Percentiles rank a stretch among this genome's conserved stretches.
These are phyloP conservation scores for Ettlia oleoabundans DNA, from an alignment of 139 green algal species.

Conservation along the genomic window DNA sequence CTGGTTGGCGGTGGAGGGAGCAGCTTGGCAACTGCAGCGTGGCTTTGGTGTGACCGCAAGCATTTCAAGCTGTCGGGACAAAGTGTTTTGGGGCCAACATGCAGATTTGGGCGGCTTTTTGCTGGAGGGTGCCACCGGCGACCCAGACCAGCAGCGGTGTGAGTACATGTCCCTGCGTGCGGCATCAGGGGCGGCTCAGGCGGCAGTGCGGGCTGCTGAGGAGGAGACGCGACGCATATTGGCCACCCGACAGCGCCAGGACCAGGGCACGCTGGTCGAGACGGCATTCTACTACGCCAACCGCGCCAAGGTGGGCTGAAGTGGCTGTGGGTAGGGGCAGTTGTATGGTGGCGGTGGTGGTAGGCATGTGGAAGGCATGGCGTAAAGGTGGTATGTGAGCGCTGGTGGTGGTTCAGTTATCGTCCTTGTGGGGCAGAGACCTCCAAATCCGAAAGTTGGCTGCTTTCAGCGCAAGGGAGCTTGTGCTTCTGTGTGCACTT, in stretches of 20 bases:
- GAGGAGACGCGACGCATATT: conserved; percentile 5
- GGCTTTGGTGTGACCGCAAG: too few species aligned
- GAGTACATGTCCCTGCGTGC: not conserved
- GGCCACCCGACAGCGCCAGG: not conserved
- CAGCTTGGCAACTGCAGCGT: too few species aligned
- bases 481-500: not conserved
- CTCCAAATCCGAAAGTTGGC: too few species aligned
- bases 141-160: not conserved
- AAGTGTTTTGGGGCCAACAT: not conserved
- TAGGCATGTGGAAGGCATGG: not conserved
- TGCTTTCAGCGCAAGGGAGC: too few species aligned
- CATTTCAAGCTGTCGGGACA: too few species aligned
- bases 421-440: not conserved
- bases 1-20: too few species aligned
- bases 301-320: conserved; percentile 17
- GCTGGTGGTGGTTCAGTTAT: too few species aligned
- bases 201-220: conserved; percentile 4
- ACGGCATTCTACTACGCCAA: conserved; percentile 21
- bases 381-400: not conserved
- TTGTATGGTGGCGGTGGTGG: not conserved
- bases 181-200: conserved; percentile 1
- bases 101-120: not conserved
- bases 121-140: not conserved
- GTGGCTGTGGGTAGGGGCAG: not conserved
- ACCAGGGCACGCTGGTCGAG: conserved; percentile 33